Percentiles rank a stretch among this genome's conserved stretches.
These are phyloP conservation scores for Leishmania major DNA, from an alignment of 208 protist genomes.

Conservation along the genomic window DNA sequence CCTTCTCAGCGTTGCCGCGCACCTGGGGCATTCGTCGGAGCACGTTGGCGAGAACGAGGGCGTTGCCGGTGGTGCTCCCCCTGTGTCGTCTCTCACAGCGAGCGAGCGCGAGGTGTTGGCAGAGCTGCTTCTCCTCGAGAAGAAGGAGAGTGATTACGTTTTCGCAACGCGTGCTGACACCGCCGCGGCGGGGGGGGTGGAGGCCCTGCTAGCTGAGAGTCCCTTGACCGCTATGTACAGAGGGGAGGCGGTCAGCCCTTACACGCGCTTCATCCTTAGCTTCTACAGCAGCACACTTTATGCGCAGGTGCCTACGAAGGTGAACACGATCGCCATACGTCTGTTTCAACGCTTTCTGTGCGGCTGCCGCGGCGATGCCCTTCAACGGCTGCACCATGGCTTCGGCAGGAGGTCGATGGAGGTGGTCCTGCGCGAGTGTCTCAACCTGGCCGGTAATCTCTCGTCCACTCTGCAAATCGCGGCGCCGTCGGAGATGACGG, in stretches of 20 bases:
- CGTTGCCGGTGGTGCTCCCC: background rate
- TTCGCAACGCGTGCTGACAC: background rate
- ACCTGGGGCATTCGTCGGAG: constrained; percentile 6
- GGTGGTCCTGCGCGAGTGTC: constrained; percentile 33
- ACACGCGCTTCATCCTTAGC: constrained; percentile 32
- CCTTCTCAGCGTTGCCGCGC: constrained; percentile 19
- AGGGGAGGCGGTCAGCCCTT: constrained; percentile 20
- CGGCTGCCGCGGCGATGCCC: constrained; percentile 9
- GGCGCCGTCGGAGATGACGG: constrained; percentile 23
- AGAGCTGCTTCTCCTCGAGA: constrained; percentile 30
- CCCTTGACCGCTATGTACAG: constrained; percentile 22
- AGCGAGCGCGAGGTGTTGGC: constrained; percentile 21
- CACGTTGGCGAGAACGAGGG: background rate
- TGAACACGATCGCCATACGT: constrained; percentile 19
- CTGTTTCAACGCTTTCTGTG: constrained; percentile 38
- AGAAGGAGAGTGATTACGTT: background rate
- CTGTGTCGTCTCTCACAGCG: background rate
- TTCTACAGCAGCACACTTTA: constrained; percentile 30
- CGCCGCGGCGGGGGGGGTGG: background rate
- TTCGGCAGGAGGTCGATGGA: constrained; percentile 25
- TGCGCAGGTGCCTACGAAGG: constrained; percentile 15
- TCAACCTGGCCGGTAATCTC: constrained; percentile 26
- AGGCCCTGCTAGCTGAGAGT: constrained; percentile 20
- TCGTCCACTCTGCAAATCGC: constrained; percentile 25
- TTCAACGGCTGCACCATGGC: constrained; percentile 5